Percentiles rank a stretch among this genome's conserved stretches.
These are phyloP conservation scores for Priceomyces castillae DNA, from an alignment of 805 yeast species.

Conservation along the genomic window DNA sequence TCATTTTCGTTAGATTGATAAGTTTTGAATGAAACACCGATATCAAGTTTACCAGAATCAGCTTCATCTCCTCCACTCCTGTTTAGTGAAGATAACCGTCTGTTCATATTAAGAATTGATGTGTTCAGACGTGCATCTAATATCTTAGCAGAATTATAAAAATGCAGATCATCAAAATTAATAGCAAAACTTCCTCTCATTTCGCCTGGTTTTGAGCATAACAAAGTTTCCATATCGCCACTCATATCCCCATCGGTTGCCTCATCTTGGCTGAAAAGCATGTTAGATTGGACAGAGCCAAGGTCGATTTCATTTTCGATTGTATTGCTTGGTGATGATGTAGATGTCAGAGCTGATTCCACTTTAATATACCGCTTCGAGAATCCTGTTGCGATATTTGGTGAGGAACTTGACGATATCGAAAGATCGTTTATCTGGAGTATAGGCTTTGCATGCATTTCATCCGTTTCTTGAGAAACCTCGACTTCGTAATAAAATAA, in stretches of 20 bases:
- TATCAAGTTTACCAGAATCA: slow-evolving; percentile 33
- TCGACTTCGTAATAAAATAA: slow-evolving; percentile 41
- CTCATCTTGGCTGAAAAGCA: slow-evolving; percentile 20
- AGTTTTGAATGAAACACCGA: slow-evolving; percentile 36
- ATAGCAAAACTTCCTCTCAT: slow-evolving; percentile 41
- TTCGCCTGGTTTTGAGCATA: slow-evolving; percentile 38
- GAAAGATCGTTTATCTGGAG: slow-evolving; percentile 33
- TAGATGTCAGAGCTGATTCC: slow-evolving; percentile 13
- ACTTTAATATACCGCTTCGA: slow-evolving; percentile 25
- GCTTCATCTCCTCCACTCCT: slow-evolving; percentile 24
- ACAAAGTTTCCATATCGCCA: slow-evolving; percentile 20
- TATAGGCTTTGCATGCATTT: slow-evolving; percentile 31
- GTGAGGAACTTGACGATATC: slow-evolving; percentile 30
- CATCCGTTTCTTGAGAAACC: slow-evolving; percentile 31
- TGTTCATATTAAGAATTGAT: slow-evolving; percentile 33
- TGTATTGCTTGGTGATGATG: slow-evolving; percentile 8
- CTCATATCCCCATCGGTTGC: slow-evolving; percentile 13
- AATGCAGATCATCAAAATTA: slow-evolving; percentile 38
- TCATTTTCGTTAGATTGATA: slow-evolving; percentile 13
- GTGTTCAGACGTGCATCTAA: slow-evolving; percentile 28
- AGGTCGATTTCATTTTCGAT: slow-evolving; percentile 22
- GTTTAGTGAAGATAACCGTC: slow-evolving; percentile 33
- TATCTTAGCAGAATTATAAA: slow-evolving; percentile 35
- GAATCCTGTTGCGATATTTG: slow-evolving; percentile 34
- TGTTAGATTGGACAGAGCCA: slow-evolving; percentile 26